Conservation (phyloP, 768 basidiomycete genomes). For the Mycena olivaceomarginata region DNA sequence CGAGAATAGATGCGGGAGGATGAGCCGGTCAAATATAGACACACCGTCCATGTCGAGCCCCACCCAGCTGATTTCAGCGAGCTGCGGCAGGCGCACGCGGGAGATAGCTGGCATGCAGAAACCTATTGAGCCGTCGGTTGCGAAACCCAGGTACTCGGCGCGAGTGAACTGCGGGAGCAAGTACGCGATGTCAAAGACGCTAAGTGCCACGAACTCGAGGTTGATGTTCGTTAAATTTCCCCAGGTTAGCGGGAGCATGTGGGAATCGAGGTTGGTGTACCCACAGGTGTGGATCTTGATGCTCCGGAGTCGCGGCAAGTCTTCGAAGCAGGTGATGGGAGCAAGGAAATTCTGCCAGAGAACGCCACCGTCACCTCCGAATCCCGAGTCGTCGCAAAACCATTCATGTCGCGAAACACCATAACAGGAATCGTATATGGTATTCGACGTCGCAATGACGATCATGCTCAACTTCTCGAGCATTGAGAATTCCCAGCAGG, state of each 20-base stretch:
- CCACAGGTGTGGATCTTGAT: not conserved
- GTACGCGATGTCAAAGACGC: not conserved
- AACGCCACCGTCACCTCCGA: not conserved
- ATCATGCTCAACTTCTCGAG: not conserved
- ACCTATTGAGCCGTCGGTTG: not conserved
- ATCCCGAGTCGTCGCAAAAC: not conserved
- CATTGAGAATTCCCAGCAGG: not conserved
- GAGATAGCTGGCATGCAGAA: not conserved
- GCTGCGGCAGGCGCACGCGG: not conserved
- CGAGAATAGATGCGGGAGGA: constrained; percentile 1
- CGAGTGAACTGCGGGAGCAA: not conserved
- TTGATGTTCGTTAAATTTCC: constrained; percentile 14
- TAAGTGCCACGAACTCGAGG: not conserved
- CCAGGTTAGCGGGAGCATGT: constrained; percentile 10
- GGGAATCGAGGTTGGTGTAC: not conserved
- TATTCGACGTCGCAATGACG: not conserved
- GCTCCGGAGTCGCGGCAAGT: not conserved
- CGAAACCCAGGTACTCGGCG: not conserved
- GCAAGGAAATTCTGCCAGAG: not conserved
- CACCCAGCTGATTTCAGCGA: not conserved
- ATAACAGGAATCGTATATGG: not conserved
- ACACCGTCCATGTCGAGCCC: constrained; percentile 4
- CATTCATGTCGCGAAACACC: constrained; percentile 1
- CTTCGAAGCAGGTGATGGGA: not conserved
- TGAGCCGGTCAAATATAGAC: constrained; percentile 7